Conservation (phyloP, 1,284 basidiomycete species). For the Cryptococcus hybrid region DNA sequence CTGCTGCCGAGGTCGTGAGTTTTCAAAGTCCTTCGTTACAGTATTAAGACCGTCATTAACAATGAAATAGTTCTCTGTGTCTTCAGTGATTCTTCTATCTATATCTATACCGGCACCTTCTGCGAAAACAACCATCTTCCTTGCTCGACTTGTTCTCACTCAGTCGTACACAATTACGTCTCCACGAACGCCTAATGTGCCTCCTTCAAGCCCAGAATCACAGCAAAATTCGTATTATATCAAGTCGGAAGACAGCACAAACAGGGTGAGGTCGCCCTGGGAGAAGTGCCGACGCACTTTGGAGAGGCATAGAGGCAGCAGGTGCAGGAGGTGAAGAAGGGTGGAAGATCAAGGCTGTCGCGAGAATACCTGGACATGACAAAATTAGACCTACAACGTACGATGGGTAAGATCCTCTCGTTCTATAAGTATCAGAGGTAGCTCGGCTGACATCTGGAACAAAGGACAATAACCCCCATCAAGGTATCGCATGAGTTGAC, state of each 20-base stretch:
- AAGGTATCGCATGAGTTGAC: slow-evolving; percentile 40
- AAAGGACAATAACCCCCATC: slow-evolving; percentile 45
- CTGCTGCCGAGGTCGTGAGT: slow-evolving; percentile 40
- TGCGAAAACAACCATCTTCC: slow-evolving; percentile 40
- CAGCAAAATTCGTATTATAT: slow-evolving; percentile 35
- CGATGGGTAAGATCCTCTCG: slow-evolving; percentile 32
- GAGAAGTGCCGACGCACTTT: slow-evolving; percentile 30
- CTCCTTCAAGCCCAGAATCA: slow-evolving; percentile 30
- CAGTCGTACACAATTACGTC: slow-evolving; percentile 40
- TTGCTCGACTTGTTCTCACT: slow-evolving; percentile 37
- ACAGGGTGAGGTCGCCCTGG: slow-evolving; percentile 25
- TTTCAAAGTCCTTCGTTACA: neutral
- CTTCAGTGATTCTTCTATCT: slow-evolving; percentile 34
- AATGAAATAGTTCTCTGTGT: slow-evolving; percentile 34
- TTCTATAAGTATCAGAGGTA: neutral
- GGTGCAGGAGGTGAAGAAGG: slow-evolving; percentile 18
- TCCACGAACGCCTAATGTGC: slow-evolving; percentile 39
- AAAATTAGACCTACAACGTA: slow-evolving; percentile 45
- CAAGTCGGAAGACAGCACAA: slow-evolving; percentile 35
- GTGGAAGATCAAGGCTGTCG: slow-evolving; percentile 35
- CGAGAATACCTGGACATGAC: slow-evolving; percentile 42
- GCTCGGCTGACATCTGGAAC: slow-evolving; percentile 2
- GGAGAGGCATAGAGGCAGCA: slow-evolving; percentile 36
- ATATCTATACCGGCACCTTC: slow-evolving; percentile 35
- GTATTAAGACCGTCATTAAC: neutral